phyloP scores from a whole-genome alignment of 192 early-diverging fungal species.

The Coemansia sp. region DNA sequence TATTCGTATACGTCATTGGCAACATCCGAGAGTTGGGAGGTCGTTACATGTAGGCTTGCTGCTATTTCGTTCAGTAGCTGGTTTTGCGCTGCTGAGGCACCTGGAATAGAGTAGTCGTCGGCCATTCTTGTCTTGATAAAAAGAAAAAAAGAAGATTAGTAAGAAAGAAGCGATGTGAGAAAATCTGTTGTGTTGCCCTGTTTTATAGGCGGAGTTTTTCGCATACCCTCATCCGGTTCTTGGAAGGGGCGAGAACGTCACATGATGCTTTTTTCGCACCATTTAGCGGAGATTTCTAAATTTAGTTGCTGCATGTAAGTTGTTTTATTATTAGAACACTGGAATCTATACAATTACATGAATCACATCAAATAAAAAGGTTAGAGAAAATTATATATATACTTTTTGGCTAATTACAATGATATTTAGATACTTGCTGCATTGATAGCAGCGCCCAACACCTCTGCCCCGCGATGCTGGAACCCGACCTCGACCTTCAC shows the following conservation, averaged over 20 bases:
- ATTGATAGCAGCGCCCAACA: conserved; percentile 38
- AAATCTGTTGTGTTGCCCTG: no score
- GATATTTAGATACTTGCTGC: conserved; percentile 26
- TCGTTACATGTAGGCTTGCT: conserved; percentile 19
- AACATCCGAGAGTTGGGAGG: conserved; percentile 21
- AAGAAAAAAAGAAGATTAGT: background rate
- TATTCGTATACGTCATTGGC: conserved; percentile 25
- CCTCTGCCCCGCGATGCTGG: conserved; percentile 26
- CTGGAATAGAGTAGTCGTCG: conserved; percentile 22
- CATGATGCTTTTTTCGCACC: background rate
- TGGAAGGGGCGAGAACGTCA: background rate
- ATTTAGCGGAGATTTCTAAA: no score
- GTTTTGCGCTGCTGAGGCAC: conserved; percentile 39
- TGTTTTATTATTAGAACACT: no score
- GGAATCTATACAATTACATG: no score
- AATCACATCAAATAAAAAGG: no score
- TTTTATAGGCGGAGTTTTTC: background rate
- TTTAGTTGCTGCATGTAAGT: no score
- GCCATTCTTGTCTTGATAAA: background rate
- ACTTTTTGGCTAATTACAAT: background rate
- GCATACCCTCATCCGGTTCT: background rate
- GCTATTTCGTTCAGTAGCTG: conserved; percentile 28
- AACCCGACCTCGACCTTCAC: conserved; percentile 5
- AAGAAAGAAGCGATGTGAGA: background rate
- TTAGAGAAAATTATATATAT: background rate